These are phyloP conservation scores for Colletotrichum gloeosporioides DNA, from an alignment of 2,329 filamentous ascomycete species.

Conservation along the genomic window DNA sequence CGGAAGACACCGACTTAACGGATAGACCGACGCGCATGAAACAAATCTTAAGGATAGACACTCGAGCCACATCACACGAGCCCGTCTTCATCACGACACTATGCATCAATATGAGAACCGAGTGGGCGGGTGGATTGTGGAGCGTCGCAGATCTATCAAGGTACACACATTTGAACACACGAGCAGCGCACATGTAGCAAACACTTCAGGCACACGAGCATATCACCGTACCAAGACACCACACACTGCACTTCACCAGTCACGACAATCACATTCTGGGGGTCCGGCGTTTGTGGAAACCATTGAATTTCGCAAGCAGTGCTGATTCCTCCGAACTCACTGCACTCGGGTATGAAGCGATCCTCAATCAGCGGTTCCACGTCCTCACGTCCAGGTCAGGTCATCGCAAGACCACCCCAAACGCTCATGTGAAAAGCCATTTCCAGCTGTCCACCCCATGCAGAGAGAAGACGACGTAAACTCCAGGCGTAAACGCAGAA, in stretches of 20 bases:
- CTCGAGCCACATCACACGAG: background rate
- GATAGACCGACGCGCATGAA: background rate
- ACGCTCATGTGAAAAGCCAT: conserved; percentile 63
- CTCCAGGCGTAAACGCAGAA: conserved; percentile 18
- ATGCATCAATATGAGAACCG: background rate
- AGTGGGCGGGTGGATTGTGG: background rate
- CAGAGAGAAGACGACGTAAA: conserved; percentile 35
- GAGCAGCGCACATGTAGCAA: background rate
- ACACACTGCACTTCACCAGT: background rate
- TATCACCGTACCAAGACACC: background rate
- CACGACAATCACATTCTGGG: background rate
- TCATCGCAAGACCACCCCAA: conserved; percentile 38
- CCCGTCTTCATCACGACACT: background rate
- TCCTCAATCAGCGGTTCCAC: conserved; percentile 68
- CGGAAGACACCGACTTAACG: background rate
- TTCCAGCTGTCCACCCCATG: conserved; percentile 65
- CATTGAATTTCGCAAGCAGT: conserved; percentile 66
- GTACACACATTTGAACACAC: background rate
- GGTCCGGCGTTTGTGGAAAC: conserved; percentile 45
- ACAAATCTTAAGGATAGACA: background rate
- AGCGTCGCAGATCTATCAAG: background rate
- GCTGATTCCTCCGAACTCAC: conserved; percentile 50
- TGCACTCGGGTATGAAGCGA: conserved; percentile 65
- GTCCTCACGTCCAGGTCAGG: conserved; percentile 58
- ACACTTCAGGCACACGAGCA: background rate